phyloP scores from a whole-genome alignment of 768 basidiomycete genomes.

The Pleurotus tuber-regium region DNA sequence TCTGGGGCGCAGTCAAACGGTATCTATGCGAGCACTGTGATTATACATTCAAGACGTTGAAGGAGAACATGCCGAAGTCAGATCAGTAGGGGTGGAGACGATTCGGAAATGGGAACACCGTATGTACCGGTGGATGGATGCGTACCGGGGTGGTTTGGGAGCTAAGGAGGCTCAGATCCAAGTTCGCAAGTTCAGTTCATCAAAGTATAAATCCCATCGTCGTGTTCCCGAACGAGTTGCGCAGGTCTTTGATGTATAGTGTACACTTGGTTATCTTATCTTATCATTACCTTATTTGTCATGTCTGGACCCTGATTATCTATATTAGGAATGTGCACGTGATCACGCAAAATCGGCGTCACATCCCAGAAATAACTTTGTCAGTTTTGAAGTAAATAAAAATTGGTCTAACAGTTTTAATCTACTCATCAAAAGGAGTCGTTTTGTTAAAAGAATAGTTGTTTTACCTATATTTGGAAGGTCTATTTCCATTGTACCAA shows the following conservation, averaged over 20 bases:
- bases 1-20: constrained; percentile 12
- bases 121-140: constrained; percentile 28
- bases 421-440: constrained; percentile 14
- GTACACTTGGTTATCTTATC: too few species aligned
- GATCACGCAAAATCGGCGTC: too few species aligned
- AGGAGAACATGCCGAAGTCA: constrained; percentile 25
- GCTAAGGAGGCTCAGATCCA: constrained; percentile 26
- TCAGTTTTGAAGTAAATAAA: constrained; percentile 19
- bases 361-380: constrained; percentile 18
- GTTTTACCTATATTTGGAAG: constrained; percentile 1
- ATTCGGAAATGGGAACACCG: constrained; percentile 34
- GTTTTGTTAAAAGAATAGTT: constrained; percentile 15
- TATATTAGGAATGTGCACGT: too few species aligned
- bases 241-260: background rate
- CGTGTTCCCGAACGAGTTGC: constrained; percentile 18
- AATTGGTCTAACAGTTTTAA: constrained; percentile 16
- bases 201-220: constrained; percentile 25
- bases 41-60: constrained; percentile 21
- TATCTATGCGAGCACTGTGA: constrained; percentile 22
- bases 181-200: constrained; percentile 29
- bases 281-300: constrained; percentile 12
- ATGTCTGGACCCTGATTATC: background rate
- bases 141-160: constrained; percentile 23
- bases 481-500: constrained; percentile 5
- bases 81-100: constrained; percentile 21